Base-by-base conservation (phyloP, 768 basidiomycete species). In the Mycena rebaudengoi region DNA sequence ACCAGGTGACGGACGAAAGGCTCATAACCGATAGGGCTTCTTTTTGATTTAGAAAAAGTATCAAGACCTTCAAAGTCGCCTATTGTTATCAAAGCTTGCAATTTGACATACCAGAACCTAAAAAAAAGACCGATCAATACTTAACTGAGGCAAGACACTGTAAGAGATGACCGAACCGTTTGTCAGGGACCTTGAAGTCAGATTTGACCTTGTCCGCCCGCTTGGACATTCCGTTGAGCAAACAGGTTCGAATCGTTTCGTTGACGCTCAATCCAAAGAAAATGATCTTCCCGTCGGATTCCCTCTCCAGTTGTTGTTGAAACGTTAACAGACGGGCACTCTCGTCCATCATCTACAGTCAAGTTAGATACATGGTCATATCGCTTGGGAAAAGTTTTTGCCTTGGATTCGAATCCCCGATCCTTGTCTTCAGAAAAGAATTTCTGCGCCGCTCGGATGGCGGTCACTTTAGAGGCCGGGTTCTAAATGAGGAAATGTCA, bases 361-460 rank as follows among this genome's bases (percentile, higher is more conserved):
- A 29, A 35, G 58, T 26, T 6, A 7, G 26, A 12, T 53, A 52
- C 25, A 61, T 30, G 32, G 25, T 29, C 8, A 30, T 26, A 43
- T 53, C 21, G 29, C 25, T 37, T 53, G 48, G 11, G 26, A 25
- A 23, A 49, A 21, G 30, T 49, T 21, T 33, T 20, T 52, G 92
- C 96, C 87, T 92, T 97, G 7, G 96, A 90, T 75, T 99, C 98
- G 73, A 98, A 99, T 0, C 77, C 68, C 2, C 90, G 84, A 67
- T 99, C 96, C 75, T 96, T 98, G 73, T 99, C 95, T 73, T 99
- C 96, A 1, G 89, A 91, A 72, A 99, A 96, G 77, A 93, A 95
- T 73, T 96, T 98, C 63, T 94, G 92, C 1, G 96, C 95, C 18
- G 88, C 83, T 72, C 90, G 91, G 56, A 97, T 86, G 16, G 89